A percentile compares a stretch with the other conserved stretches of the same genome.
phyloP scores from a whole-genome alignment of 306 rosid species.

The Abrus pulchellus region DNA sequence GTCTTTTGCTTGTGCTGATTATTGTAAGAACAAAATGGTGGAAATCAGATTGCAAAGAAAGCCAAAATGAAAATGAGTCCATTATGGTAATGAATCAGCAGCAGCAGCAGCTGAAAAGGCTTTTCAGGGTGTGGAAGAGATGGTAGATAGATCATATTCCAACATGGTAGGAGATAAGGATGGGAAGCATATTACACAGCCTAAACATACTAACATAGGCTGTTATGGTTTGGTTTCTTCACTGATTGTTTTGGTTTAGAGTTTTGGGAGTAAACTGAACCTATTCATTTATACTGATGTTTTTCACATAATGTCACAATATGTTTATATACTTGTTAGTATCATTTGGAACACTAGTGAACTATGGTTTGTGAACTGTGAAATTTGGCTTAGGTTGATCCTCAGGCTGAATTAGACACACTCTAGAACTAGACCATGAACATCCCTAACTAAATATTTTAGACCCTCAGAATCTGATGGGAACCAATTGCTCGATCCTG shows the following conservation, averaged over 20 bases:
- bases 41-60: conserved; percentile 29
- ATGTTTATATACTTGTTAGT: conserved; percentile 1
- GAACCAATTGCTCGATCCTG: too few relatives aligned
- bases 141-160: conserved; percentile 22
- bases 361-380: conserved; percentile 10
- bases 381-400: conserved; percentile 8
- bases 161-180: neutral
- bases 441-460: neutral
- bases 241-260: neutral
- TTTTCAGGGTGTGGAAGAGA: conserved; percentile 13
- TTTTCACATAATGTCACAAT: conserved; percentile 1
- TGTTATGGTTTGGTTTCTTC: neutral
- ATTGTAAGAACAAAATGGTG: conserved; percentile 24
- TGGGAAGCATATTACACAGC: neutral
- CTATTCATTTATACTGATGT: neutral
- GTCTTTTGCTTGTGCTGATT: conserved; percentile 30
- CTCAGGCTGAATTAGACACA: neutral
- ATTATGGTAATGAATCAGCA: neutral
- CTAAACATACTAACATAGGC: neutral
- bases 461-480: too few relatives aligned
- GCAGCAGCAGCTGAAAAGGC: conserved; percentile 3
- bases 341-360: conserved; percentile 1
- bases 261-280: neutral
- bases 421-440: neutral
- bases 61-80: neutral